A percentile compares a stretch with the other conserved stretches of the same genome.
Conservation (phyloP, 169 alveolate genomes). For the Cryptosporidium viatorum region DNA sequence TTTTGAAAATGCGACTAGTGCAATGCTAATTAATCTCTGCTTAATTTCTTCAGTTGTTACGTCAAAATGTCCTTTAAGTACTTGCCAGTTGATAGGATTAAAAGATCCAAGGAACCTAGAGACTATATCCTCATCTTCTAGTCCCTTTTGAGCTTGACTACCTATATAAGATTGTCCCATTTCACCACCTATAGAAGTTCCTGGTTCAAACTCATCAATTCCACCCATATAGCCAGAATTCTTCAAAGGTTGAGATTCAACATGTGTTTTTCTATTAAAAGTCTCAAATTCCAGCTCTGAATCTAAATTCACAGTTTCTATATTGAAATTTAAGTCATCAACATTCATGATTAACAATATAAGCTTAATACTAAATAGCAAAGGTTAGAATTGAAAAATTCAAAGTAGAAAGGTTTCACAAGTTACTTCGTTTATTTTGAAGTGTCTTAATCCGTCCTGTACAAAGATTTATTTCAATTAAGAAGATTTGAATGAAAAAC, state of each 20-base stretch:
- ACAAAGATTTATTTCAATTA: background rate
- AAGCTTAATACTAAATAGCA: background rate
- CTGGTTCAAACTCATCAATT: background rate
- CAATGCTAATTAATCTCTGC: conserved; percentile 14
- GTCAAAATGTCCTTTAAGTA: conserved; percentile 59
- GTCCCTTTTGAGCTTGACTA: background rate
- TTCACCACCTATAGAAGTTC: conserved; percentile 18
- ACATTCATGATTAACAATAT: background rate
- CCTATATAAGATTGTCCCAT: background rate
- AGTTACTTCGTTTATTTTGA: too few species aligned
- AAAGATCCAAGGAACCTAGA: conserved; percentile 16
- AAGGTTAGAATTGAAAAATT: background rate
- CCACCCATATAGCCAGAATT: background rate
- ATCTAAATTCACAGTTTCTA: conserved; percentile 70
- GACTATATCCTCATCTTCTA: conserved; percentile 5
- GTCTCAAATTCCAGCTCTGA: conserved; percentile 60
- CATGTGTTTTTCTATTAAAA: background rate
- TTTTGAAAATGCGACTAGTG: background rate
- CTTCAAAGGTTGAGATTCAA: conserved; percentile 32
- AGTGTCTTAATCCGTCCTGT: background rate
- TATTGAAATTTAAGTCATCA: conserved; percentile 62
- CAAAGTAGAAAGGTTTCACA: background rate
- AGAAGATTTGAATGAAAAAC: too few species aligned
- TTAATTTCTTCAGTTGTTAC: conserved; percentile 61
- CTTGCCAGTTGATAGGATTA: conserved; percentile 45